Evolutionary conservation across 257 asterid species (phyloP).

Genomic region (Echites panduratus): DNA sequence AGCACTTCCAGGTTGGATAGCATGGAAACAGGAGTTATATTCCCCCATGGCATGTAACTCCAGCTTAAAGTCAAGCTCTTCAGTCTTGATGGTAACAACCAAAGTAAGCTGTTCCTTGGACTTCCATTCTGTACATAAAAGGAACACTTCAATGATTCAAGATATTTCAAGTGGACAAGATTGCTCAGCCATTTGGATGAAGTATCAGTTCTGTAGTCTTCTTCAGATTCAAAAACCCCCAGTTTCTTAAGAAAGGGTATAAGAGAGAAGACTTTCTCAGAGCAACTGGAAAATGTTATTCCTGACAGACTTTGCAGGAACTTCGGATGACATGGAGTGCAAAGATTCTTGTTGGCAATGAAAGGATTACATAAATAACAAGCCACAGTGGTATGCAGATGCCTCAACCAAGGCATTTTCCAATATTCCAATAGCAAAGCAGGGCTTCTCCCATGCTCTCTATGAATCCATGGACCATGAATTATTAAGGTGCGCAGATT

Average conservation of each 20-base stretch:
- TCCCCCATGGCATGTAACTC: not conserved
- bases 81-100: not conserved
- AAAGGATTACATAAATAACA: not conserved
- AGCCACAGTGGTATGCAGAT: not conserved
- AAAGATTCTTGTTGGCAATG: not conserved
- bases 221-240: not conserved
- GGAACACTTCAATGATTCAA: not conserved
- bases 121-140: not conserved
- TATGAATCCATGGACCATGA: not conserved
- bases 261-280: not conserved
- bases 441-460: not conserved
- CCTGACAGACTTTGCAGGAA: not conserved
- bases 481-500: not conserved
- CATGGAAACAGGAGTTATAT: not conserved
- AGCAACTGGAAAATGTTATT: not conserved
- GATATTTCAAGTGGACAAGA: not conserved
- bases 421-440: not conserved
- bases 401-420: not conserved
- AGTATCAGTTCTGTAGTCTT: not conserved
- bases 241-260: not conserved
- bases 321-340: not conserved
- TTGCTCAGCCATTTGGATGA: slow-evolving; percentile 3
- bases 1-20: not conserved
- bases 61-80: not conserved
- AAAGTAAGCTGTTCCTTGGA: not conserved